phyloP scores from a whole-genome alignment of 2,329 filamentous ascomycete genomes.

The Aureobasidium mangrovei region DNA sequence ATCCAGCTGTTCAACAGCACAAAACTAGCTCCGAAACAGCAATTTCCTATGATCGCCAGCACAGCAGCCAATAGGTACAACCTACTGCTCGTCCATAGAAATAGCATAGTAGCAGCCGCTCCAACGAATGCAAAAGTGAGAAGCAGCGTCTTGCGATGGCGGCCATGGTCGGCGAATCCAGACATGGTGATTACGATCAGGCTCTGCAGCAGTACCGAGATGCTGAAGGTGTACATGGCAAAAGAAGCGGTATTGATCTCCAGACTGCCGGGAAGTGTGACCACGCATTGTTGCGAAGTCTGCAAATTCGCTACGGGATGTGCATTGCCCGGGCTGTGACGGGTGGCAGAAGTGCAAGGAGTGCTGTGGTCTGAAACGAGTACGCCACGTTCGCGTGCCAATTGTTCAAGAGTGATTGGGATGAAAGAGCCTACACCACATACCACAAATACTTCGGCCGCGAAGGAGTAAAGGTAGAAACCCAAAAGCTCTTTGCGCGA shows the following conservation, averaged over 20 bases:
- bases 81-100: conserved; percentile 65
- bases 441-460: conserved; percentile 91
- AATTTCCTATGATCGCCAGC: conserved; percentile 83
- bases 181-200: conserved; percentile 93
- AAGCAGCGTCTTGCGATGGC: conserved; percentile 78
- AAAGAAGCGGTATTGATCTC: conserved; percentile 95
- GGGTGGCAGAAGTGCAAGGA: conserved; percentile 50
- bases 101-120: conserved; percentile 76
- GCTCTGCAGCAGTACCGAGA: conserved; percentile 82
- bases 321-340: conserved; percentile 15
- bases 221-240: conserved; percentile 95
- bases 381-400: conserved; percentile 86
- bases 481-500: conserved; percentile 79
- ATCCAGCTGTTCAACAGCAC: conserved; percentile 93
- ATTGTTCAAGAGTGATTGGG: conserved; percentile 86
- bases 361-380: conserved; percentile 66
- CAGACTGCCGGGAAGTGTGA: conserved; percentile 63
- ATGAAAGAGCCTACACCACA: conserved; percentile 89
- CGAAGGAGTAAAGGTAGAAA: conserved; percentile 96
- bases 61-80: conserved; percentile 75
- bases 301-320: conserved; percentile 22
- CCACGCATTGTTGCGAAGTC: conserved; percentile 59
- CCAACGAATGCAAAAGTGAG: conserved; percentile 78
- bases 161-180: conserved; percentile 85
- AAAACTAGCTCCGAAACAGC: conserved; percentile 88